Conservation (phyloP, 768 basidiomycete genomes). For the Mycena capillaripes region DNA sequence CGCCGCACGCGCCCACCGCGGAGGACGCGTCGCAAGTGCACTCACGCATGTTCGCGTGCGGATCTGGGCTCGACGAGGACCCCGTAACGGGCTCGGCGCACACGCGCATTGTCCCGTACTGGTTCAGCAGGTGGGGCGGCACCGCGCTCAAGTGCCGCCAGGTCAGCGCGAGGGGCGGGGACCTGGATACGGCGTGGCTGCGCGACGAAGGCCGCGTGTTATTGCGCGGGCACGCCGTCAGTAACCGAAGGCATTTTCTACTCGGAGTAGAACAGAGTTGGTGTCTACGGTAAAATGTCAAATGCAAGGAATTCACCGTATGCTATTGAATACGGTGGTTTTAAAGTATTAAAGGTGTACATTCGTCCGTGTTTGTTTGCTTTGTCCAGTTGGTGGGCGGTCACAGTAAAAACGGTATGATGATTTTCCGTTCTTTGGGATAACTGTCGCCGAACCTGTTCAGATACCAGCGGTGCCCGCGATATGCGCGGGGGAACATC, state of each 20-base stretch:
- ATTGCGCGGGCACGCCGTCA: constrained; percentile 24
- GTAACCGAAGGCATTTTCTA: constrained; percentile 16
- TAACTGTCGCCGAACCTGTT: constrained; percentile 81
- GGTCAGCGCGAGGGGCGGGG: constrained; percentile 30
- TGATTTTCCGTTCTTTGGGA: constrained; percentile 80
- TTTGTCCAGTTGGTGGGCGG: not conserved
- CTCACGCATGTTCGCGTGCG: constrained; percentile 33
- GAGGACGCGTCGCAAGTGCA: constrained; percentile 30
- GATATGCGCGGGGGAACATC: constrained; percentile 88
- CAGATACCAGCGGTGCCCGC: constrained; percentile 91
- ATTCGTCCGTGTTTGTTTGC: not conserved
- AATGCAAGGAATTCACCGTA: not conserved
- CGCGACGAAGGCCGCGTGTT: constrained; percentile 27
- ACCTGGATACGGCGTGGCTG: constrained; percentile 29
- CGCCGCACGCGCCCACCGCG: constrained; percentile 25
- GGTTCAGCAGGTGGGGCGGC: constrained; percentile 29
- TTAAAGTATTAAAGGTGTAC: not conserved
- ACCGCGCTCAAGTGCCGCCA: constrained; percentile 21
- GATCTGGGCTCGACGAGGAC: constrained; percentile 30
- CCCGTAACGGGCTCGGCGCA: constrained; percentile 36
- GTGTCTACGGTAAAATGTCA: no score
- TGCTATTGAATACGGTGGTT: not conserved
- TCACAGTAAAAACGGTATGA: constrained; percentile 84
- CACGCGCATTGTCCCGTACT: constrained; percentile 35
- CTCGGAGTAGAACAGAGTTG: not conserved